Evolutionary conservation across 768 basidiomycete genomes (phyloP).

Genomic region (Trametes coccinea): DNA sequence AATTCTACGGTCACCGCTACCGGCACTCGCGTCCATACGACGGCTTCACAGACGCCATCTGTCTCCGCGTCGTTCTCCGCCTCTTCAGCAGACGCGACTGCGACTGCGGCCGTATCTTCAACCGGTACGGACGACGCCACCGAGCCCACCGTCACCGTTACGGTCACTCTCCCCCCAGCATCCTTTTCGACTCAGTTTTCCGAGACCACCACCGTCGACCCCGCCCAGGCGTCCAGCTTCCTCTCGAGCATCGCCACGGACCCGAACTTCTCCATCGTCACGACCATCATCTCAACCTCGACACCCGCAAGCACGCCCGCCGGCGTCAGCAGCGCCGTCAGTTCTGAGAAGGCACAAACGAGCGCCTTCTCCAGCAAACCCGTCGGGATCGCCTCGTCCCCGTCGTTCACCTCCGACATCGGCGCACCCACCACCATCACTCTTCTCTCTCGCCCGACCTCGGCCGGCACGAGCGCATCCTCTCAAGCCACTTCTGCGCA

Average conservation of each 20-base stretch:
- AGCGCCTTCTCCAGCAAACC: slow-evolving; percentile 11
- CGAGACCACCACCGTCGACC: slow-evolving; percentile 45
- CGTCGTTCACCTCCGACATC: slow-evolving; percentile 5
- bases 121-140: slow-evolving; percentile 27
- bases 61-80: slow-evolving; percentile 14
- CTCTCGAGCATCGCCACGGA: slow-evolving; percentile 40
- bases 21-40: background rate
- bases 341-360: background rate
- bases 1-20: background rate
- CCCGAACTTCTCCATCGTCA: slow-evolving; percentile 10
- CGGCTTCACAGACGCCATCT: slow-evolving; percentile 22
- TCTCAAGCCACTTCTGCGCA: background rate
- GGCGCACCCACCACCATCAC: slow-evolving; percentile 12
- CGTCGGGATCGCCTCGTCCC: slow-evolving; percentile 8
- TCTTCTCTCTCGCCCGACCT: background rate
- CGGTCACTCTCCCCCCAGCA: slow-evolving; percentile 17
- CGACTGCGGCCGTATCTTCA: background rate
- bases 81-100: background rate
- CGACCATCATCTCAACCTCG: slow-evolving; percentile 2
- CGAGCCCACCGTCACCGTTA: slow-evolving; percentile 32
- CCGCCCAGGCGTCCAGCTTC: slow-evolving; percentile 43
- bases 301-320: background rate
- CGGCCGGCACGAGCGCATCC: background rate
- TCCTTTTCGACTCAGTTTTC: slow-evolving; percentile 25
- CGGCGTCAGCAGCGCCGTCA: background rate